Evolutionary conservation across 768 basidiomycete species (phyloP), one percentile per base, ranked within the genome.

Genomic region (Phanerochaete sordida): DNA sequence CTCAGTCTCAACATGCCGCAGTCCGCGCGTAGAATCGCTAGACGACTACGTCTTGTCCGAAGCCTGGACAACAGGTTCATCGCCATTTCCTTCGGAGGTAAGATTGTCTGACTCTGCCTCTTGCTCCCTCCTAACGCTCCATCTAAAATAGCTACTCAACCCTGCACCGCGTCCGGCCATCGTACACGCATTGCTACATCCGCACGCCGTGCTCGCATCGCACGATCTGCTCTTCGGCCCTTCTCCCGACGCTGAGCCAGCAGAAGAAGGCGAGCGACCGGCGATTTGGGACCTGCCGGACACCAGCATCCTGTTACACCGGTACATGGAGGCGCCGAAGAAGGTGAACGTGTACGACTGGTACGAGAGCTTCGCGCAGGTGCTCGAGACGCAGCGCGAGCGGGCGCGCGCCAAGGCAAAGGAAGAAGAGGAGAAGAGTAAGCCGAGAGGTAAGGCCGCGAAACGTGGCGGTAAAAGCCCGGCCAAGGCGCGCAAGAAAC

Each of bases 281-380:
- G 64, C 72, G 1, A 66, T 86, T 6, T 81, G 78, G 76, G 76
- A 81, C 48, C 78, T 89, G 44, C 87, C 90, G 0, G 92, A 94
- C 65, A 86, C 84, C 1, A 86, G 83, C 65, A 88, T 93, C 59
- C 75, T 93, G 15, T 91, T 93, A 75, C 76, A 75, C 49, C 80
- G 90, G 23, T 94, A 92, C 72, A 77, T 87, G 45, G 87, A 92
- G 66, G 88, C 88, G 49, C 90, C 90, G 47, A 86, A 81, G 73
- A 82, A 89, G 83, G 84, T 94, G 72, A 94, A 94, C 68, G 81
- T 92, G 1, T 93, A 90, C 69, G 93, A 95, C 71, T 93, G 91
- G 93, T 93, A 85, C 66, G 86, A 90, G 64, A 82, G 87, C 24
- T 95, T 94, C 70, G 79, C 82, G 31, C 71, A 77, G 23, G 87